A percentile compares a stretch with the other conserved stretches of the same genome.
Conservation (phyloP, 768 basidiomycete species). For the Gautieria morchelliformis region DNA sequence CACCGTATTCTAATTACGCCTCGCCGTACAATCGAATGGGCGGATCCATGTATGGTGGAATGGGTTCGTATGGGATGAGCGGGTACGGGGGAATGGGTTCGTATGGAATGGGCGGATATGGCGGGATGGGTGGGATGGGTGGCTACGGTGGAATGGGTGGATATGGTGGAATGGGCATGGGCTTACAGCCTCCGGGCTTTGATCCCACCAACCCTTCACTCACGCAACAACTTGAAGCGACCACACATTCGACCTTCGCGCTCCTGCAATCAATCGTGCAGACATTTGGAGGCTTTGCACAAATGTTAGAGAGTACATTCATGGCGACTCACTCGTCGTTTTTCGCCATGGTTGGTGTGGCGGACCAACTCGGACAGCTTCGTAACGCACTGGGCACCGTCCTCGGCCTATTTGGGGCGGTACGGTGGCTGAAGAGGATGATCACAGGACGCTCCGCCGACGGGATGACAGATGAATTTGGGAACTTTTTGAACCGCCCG, state of each 20-base stretch:
- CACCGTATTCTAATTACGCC: slow-evolving; percentile 32
- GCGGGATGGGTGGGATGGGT: slow-evolving; percentile 33
- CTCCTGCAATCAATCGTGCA: slow-evolving; percentile 92
- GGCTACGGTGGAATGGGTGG: slow-evolving; percentile 24
- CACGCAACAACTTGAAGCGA: slow-evolving; percentile 78
- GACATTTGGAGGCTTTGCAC: slow-evolving; percentile 88
- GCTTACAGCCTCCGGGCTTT: slow-evolving; percentile 25
- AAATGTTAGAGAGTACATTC: slow-evolving; percentile 96
- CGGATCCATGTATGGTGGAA: slow-evolving; percentile 33
- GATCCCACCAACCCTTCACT: slow-evolving; percentile 54
- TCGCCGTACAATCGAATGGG: slow-evolving; percentile 33
- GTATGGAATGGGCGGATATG: slow-evolving; percentile 22
- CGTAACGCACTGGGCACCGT: slow-evolving; percentile 91
- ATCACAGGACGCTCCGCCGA: slow-evolving; percentile 36
- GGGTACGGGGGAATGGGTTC: slow-evolving; percentile 24
- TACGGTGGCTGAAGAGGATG: slow-evolving; percentile 74
- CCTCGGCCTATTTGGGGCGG: slow-evolving; percentile 80
- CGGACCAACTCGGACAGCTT: slow-evolving; percentile 89
- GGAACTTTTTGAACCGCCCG: slow-evolving; percentile 60
- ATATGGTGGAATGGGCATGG: slow-evolving; percentile 33
- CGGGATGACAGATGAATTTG: slow-evolving; percentile 56
- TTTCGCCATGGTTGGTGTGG: slow-evolving; percentile 83
- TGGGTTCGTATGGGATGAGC: slow-evolving; percentile 27
- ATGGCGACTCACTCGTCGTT: slow-evolving; percentile 95
- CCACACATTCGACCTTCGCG: slow-evolving; percentile 87